Conservation (phyloP, 2,329 filamentous ascomycete genomes). For the Aspergillus floridensis region DNA sequence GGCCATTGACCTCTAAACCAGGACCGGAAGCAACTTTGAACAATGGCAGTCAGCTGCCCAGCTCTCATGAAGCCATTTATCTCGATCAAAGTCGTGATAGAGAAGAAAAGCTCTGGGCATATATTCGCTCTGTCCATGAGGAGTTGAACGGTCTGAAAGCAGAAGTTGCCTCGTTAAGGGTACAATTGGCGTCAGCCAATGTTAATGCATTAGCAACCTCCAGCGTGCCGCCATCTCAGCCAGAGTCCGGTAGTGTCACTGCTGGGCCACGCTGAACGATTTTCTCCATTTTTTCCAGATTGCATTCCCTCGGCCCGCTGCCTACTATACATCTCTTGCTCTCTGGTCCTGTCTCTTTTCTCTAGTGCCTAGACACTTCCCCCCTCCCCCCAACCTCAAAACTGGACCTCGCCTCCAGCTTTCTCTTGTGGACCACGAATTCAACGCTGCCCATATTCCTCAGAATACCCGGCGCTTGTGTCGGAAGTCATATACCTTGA, state of each 20-base stretch:
- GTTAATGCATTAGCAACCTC: conserved; percentile 22
- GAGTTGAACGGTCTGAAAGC: conserved; percentile 41
- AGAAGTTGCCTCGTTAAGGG: conserved; percentile 42
- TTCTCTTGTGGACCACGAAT: neutral
- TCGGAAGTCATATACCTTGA: neutral
- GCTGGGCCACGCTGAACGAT: conserved; percentile 19
- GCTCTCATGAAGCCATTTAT: conserved; percentile 23
- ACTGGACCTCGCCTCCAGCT: neutral
- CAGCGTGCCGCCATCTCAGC: conserved; percentile 14
- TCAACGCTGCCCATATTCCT: neutral
- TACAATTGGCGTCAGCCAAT: conserved; percentile 38
- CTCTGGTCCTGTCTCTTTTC: neutral
- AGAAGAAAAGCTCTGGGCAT: conserved; percentile 44
- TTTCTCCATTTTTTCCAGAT: neutral
- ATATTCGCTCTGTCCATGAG: conserved; percentile 44
- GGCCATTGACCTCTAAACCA: conserved; percentile 25
- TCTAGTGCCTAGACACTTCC: conserved; percentile 1
- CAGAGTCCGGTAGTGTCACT: conserved; percentile 12
- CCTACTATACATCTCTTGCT: neutral
- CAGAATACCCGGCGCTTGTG: conserved; percentile 5
- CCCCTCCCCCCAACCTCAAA: neutral
- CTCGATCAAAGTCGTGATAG: conserved; percentile 33
- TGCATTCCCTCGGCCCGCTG: neutral
- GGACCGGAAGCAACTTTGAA: conserved; percentile 26
- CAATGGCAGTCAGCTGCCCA: conserved; percentile 18